Evolutionary conservation across 306 rosid genomes (phyloP).

Genomic region (Trifolium subterraneum): DNA sequence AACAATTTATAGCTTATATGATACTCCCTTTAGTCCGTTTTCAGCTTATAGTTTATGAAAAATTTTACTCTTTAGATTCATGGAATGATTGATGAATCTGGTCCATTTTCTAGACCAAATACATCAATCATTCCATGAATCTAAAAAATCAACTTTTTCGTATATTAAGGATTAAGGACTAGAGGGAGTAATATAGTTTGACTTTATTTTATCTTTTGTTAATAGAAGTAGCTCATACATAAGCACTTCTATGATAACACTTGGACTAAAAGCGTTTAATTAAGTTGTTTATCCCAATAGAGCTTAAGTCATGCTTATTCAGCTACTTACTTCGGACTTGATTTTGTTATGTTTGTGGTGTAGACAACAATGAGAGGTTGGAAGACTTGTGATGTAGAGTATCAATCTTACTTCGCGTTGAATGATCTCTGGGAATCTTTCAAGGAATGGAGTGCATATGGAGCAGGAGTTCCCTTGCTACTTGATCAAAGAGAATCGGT

Average conservation of each 20-base stretch:
- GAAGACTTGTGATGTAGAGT: constrained; percentile 80
- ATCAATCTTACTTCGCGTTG: constrained; percentile 70
- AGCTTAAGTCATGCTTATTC: neutral
- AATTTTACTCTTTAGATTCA: too few relatives aligned
- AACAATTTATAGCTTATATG: neutral
- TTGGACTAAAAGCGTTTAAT: neutral
- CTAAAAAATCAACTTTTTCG: too few relatives aligned
- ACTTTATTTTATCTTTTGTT: neutral
- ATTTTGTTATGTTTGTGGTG: constrained; percentile 42
- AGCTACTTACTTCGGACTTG: constrained; percentile 9
- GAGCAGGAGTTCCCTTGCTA: constrained; percentile 88
- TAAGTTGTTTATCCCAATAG: neutral
- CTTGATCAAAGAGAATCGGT: constrained; percentile 77
- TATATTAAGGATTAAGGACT: too few relatives aligned
- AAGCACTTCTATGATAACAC: neutral
- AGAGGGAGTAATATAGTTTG: neutral
- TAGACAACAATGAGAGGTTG: constrained; percentile 85
- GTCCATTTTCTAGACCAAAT: too few relatives aligned
- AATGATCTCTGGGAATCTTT: constrained; percentile 91
- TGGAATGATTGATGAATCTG: too few relatives aligned
- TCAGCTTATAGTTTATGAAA: too few relatives aligned
- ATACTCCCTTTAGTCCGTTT: too few relatives aligned
- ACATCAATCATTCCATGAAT: too few relatives aligned
- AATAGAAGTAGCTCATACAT: neutral
- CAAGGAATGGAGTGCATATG: constrained; percentile 93